Evolutionary conservation across 306 rosid genomes (phyloP).

Genomic region (Sicyos baderoa): DNA sequence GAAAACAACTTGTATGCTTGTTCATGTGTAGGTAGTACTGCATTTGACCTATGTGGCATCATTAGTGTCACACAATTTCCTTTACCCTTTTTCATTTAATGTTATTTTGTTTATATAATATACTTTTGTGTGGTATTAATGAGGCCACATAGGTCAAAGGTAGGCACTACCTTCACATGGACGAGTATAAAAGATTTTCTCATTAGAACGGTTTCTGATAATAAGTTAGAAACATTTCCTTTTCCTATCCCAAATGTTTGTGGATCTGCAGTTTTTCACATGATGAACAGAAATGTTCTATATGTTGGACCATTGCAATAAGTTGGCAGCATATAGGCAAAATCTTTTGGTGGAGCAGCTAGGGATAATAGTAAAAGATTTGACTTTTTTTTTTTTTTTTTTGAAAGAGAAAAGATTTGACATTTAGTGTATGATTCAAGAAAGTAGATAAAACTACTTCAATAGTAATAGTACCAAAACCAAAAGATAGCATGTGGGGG

Average conservation of each 20-base stretch:
- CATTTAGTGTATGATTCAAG: constrained; percentile 2
- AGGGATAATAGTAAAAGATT: neutral
- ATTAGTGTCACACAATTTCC: too few relatives aligned
- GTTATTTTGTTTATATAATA: too few relatives aligned
- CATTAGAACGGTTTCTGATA: neutral
- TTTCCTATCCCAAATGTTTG: neutral
- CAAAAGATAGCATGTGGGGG: neutral
- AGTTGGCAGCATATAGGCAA: neutral
- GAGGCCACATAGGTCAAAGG: too few relatives aligned
- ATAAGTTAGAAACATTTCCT: neutral
- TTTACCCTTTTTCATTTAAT: too few relatives aligned
- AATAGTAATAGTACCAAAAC: neutral
- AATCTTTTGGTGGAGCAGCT: constrained; percentile 1
- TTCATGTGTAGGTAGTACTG: too few relatives aligned
- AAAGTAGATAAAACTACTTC: neutral
- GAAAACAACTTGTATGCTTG: too few relatives aligned
- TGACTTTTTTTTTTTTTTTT: too few relatives aligned
- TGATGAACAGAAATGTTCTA: neutral
- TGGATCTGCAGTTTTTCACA: neutral
- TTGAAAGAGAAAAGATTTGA: constrained; percentile 10
- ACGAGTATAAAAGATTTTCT: too few relatives aligned
- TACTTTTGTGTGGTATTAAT: too few relatives aligned
- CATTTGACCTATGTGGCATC: too few relatives aligned
- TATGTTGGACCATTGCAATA: neutral
- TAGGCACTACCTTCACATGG: too few relatives aligned